Evolutionary conservation across 495 filamentous ascomycete genomes (phyloP).

Genomic region (Talaromyces proteolyticus): DNA sequence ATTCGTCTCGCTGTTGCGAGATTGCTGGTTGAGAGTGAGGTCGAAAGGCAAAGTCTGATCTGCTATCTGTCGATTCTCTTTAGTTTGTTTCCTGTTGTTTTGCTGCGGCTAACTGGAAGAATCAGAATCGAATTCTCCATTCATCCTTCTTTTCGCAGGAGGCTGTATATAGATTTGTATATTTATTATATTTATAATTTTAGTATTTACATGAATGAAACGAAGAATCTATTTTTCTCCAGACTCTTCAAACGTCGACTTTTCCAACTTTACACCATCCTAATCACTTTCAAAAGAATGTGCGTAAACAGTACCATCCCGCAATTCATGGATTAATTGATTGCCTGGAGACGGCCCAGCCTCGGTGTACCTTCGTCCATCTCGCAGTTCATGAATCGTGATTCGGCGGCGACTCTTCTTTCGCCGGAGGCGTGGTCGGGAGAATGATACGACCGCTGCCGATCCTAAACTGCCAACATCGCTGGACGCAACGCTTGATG

Average conservation of each 20-base stretch:
- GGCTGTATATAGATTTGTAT: no score
- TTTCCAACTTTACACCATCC: no score
- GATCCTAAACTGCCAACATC: slow-evolving; percentile 29
- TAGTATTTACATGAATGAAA: no score
- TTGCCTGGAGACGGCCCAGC: slow-evolving; percentile 28
- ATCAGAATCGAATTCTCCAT: no score
- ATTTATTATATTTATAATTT: no score
- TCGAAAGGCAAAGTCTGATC: slow-evolving; percentile 68
- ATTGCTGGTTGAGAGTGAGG: slow-evolving; percentile 65
- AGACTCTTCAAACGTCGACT: no score
- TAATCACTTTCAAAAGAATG: slow-evolving; percentile 15
- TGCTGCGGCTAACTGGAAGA: background rate
- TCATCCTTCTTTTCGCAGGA: no score
- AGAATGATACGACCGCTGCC: slow-evolving; percentile 13
- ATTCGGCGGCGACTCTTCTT: slow-evolving; percentile 28
- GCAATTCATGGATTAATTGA: slow-evolving; percentile 37
- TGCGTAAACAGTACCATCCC: slow-evolving; percentile 40
- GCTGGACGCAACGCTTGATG: slow-evolving; percentile 24
- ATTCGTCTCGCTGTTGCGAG: slow-evolving; percentile 36
- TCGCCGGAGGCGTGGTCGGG: slow-evolving; percentile 23
- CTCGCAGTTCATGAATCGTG: slow-evolving; percentile 39
- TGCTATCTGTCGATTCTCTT: background rate
- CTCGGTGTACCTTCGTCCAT: slow-evolving; percentile 38
- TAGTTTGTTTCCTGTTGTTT: background rate
- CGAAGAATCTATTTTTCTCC: no score